Base-by-base conservation (phyloP, 1,284 basidiomycete genomes). In the Marasmius sp. region DNA sequence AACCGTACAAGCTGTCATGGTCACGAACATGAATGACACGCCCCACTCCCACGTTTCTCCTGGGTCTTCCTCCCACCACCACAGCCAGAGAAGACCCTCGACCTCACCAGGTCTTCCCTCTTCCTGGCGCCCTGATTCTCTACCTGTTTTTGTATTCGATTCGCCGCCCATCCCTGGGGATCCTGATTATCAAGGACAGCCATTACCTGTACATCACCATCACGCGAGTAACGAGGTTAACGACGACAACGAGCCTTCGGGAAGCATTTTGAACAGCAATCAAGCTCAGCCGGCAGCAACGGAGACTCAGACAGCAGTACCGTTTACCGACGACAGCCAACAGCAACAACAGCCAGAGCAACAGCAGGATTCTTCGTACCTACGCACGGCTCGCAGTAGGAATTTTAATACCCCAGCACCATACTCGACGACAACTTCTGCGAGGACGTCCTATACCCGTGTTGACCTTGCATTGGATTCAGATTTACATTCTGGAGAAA, bases 391-490 rank as follows among this genome's bases (percentile, higher is more conserved):
- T 27, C 48, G 10, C 18, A 49, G 11, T 49, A n/a, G 27, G 18
- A 16, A 49, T 18, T 20, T 20, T 5, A 27, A 27, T 16, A 10
- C 10, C 12, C 48, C 18, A 12, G 48, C 18, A 49, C 54, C 54
- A 20, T 61, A 61, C 37, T 58, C 50, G 27, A 54, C 51, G 37
- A 53, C 61, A n/a, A 60, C 58, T 39, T 63, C 62, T 51, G 62
- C 62, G 14, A 57, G 62, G 53, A 63, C 62, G 9, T 63, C 62
- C 3, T 63, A 63, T 54, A 63, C 62, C 11, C 53, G 62, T 20
- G 62, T 63, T 38, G 58, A 59, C 38, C 36, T 51, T 47, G 55
- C 36, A 20, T 18, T 47, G 45, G 45, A 47, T 27, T 27, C 27
- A 5, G 27, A 27, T 27, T 27, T 27, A 39, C 27, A 22, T 49